These are phyloP conservation scores for Picochlorum sp. DNA, from an alignment of 139 green algal species.

Conservation along the genomic window DNA sequence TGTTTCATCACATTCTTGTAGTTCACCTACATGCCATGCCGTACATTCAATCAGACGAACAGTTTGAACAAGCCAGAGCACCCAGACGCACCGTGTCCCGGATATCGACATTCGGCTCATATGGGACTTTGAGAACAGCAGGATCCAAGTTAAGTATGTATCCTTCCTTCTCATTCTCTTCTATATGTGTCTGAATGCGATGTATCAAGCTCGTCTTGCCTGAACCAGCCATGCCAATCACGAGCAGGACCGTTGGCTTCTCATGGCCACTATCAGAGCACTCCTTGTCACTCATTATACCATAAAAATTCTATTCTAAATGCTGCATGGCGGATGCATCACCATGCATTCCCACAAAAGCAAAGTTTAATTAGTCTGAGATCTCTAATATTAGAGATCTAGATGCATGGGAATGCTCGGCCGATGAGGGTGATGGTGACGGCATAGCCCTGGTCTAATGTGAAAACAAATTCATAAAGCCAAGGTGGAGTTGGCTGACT, in stretches of 20 bases:
- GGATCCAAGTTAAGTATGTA: conserved; percentile 98
- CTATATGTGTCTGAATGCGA: conserved; percentile 70
- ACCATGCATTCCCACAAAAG: too few species aligned
- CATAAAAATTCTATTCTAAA: too few species aligned
- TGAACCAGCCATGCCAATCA: conserved; percentile 83
- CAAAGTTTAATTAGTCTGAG: too few species aligned
- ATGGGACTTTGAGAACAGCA: conserved; percentile 79
- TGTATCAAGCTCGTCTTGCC: conserved; percentile 97
- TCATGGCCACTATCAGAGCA: too few species aligned
- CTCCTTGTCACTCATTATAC: too few species aligned
- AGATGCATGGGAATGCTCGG: too few species aligned
- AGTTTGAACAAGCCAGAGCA: conserved; percentile 18
- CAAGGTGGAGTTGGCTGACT: too few species aligned
- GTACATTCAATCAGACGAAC: neutral
- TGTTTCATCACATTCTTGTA: conserved; percentile 98
- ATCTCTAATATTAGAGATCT: too few species aligned
- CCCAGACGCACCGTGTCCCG: conserved; percentile 69
- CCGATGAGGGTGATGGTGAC: too few species aligned
- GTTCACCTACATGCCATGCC: conserved; percentile 46
- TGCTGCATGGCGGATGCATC: too few species aligned
- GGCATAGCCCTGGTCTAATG: too few species aligned
- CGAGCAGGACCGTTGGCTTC: neutral
- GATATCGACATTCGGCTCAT: conserved; percentile 94
- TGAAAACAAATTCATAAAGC: too few species aligned
- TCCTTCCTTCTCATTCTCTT: conserved; percentile 27